Evolutionary conservation across 352 stramenopile species (phyloP), one percentile per base, ranked within the genome.

Genomic region (Elongisporangium undulatum): DNA sequence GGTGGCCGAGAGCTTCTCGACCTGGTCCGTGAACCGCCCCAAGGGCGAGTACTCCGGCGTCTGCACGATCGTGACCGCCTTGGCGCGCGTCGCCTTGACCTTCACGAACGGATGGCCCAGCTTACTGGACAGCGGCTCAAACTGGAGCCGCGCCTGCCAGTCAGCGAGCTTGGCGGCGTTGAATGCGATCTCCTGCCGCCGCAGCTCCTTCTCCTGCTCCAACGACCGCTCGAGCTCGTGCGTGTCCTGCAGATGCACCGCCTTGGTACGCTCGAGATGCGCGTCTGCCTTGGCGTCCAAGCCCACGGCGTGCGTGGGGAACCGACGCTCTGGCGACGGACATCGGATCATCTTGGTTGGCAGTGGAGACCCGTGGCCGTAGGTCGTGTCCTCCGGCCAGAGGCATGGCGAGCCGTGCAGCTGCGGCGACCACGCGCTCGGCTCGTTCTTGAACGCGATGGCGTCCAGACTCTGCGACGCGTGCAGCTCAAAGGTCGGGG

Each of bases 331-430:
- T 0, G 74, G 76, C 15, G 76, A 89, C 5, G 76, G 68, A 67
- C 79, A 87, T 0, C 74, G 72, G 3, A 61, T 61, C 68, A 87
- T 85, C 8, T 45, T 66, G 20, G 61, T 52, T 9, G 53, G 58
- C 13, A 87, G 58, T 7, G 51, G 64, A 17, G 64, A 75, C 1
- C 75, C 77, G 2, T 51, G 74, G 2, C 65, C 59, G 39, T 82
- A 78, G 53, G 71, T 79, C 3, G 79, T 21, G 34, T 78, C 64
- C 19, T 85, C 71, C 5, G 75, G 77, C 79, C 79, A 89, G 1
- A 85, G 51, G 0, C 73, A 74, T n/a, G 79, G 75, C 1, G 79
- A 85, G 7, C 75, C 77, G 23, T 74, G 64, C 9, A 81, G 53
- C 29, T 41, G 53, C 10, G 74, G 69, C 3, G 71, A 75, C 66